phyloP scores from a whole-genome alignment of 495 filamentous ascomycete genomes.

The Polyplosphaeria fusca region DNA sequence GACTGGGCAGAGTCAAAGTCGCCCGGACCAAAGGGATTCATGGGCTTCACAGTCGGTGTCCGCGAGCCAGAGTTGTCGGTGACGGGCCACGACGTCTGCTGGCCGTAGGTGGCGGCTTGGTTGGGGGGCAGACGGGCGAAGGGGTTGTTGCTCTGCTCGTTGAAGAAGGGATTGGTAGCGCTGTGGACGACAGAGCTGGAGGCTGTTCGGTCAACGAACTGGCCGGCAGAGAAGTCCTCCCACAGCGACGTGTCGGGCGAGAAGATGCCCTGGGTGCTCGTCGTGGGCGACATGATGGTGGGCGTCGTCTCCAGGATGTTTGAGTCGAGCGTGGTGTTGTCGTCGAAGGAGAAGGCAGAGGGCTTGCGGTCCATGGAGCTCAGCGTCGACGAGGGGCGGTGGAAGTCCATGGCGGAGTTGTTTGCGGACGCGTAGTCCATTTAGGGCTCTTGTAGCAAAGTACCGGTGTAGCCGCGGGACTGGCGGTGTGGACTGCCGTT shows the following conservation, averaged over 20 bases:
- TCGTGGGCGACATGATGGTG: constrained; percentile 40
- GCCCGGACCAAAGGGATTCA: constrained; percentile 37
- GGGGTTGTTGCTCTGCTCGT: constrained; percentile 49
- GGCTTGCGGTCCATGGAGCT: constrained; percentile 32
- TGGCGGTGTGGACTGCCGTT: constrained; percentile 41
- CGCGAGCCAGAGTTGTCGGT: constrained; percentile 40
- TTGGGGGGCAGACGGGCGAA: constrained; percentile 46
- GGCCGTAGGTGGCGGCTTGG: constrained; percentile 45
- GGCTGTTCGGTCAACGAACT: constrained; percentile 35
- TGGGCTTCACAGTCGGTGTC: constrained; percentile 42
- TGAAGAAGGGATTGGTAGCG: constrained; percentile 35
- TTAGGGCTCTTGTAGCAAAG: constrained; percentile 37
- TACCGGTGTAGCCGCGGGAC: constrained; percentile 37
- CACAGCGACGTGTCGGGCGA: constrained; percentile 35
- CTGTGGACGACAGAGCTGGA: constrained; percentile 26
- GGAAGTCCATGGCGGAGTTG: constrained; percentile 32
- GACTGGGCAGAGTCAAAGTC: constrained; percentile 43
- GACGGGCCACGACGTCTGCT: constrained; percentile 42
- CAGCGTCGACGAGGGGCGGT: constrained; percentile 36
- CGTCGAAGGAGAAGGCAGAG: constrained; percentile 38
- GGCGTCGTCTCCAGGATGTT: constrained; percentile 40
- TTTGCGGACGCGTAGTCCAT: constrained; percentile 22
- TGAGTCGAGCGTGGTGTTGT: constrained; percentile 33
- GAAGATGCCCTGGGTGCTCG: constrained; percentile 34
- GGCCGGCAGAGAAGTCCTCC: constrained; percentile 37